Evolutionary conservation across 1,284 basidiomycete species (phyloP).

Genomic region (Cryptococcus sp.): DNA sequence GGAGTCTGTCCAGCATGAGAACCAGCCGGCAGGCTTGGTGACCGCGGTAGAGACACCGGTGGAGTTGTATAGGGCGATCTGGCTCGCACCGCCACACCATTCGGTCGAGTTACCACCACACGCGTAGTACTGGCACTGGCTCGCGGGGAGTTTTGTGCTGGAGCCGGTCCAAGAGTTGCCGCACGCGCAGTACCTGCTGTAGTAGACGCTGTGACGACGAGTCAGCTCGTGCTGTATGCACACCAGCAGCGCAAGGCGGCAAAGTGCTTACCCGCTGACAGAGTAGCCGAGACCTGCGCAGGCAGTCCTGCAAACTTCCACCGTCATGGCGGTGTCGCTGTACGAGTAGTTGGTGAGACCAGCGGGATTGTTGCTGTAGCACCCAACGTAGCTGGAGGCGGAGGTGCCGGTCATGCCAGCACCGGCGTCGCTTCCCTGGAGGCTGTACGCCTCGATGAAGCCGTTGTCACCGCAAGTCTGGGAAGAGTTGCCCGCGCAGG

Average conservation of each 20-base stretch:
- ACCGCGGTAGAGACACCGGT: conserved; percentile 3
- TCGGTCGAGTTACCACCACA: conserved; percentile 17
- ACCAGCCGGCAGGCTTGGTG: conserved; percentile 17
- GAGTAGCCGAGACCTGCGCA: conserved; percentile 24
- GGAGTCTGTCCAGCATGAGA: conserved; percentile 23
- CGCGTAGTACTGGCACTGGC: conserved; percentile 18
- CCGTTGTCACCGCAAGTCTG: conserved; percentile 25
- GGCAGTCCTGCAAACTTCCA: conserved; percentile 19
- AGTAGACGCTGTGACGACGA: conserved; percentile 9
- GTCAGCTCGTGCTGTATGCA: background rate
- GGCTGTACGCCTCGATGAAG: conserved; percentile 13
- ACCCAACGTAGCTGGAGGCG: conserved; percentile 9
- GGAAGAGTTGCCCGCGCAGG: conserved; percentile 22
- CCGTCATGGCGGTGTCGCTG: conserved; percentile 20
- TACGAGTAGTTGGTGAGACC: conserved; percentile 21
- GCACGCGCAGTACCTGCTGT: conserved; percentile 25
- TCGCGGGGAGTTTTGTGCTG: conserved; percentile 11
- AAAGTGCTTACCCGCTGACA: conserved; percentile 5
- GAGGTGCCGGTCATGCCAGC: conserved; percentile 13
- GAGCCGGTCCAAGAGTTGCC: conserved; percentile 21
- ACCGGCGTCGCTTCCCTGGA: conserved; percentile 3
- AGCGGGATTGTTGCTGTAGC: conserved; percentile 19
- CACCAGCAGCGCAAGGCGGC: background rate
- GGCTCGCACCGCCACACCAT: conserved; percentile 16
- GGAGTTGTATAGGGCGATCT: conserved; percentile 17